Evolutionary conservation across 1,284 basidiomycete genomes (phyloP).

Genomic region (Wolfiporia cocos): DNA sequence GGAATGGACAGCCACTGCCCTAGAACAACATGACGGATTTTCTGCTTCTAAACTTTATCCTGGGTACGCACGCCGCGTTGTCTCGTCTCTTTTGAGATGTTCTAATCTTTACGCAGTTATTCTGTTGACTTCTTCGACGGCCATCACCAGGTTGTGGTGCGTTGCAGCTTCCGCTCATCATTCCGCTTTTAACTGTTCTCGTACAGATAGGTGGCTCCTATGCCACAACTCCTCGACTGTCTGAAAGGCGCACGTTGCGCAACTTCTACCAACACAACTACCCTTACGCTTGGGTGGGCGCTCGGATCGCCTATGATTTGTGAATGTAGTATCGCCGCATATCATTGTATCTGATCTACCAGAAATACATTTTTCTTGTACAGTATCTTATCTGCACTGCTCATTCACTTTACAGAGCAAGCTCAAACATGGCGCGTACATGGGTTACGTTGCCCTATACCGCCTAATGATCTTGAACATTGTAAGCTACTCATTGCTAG

Average conservation of each 20-base stretch:
- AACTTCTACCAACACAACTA: slow-evolving; percentile 86
- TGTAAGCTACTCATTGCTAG: too few relatives aligned
- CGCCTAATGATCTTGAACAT: too few relatives aligned
- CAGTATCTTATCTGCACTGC: too few relatives aligned
- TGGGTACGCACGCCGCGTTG: slow-evolving; percentile 49
- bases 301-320: slow-evolving; percentile 65
- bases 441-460: too few relatives aligned
- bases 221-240: slow-evolving; percentile 78
- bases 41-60: slow-evolving; percentile 76
- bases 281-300: slow-evolving; percentile 69
- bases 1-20: slow-evolving; percentile 92
- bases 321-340: too few relatives aligned
- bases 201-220: slow-evolving; percentile 85
- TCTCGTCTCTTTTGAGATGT: not conserved
- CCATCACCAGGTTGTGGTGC: slow-evolving; percentile 79
- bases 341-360: too few relatives aligned
- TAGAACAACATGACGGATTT: slow-evolving; percentile 75
- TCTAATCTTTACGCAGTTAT: slow-evolving; percentile 41
- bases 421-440: too few relatives aligned
- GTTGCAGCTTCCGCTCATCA: slow-evolving; percentile 25
- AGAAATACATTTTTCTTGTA: too few relatives aligned
- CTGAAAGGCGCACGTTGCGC: slow-evolving; percentile 68
- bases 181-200: slow-evolving; percentile 4
- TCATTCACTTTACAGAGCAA: too few relatives aligned
- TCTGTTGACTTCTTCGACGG: slow-evolving; percentile 87